Base-by-base conservation (phyloP, 257 asterid species). In the Echium plantagineum region DNA sequence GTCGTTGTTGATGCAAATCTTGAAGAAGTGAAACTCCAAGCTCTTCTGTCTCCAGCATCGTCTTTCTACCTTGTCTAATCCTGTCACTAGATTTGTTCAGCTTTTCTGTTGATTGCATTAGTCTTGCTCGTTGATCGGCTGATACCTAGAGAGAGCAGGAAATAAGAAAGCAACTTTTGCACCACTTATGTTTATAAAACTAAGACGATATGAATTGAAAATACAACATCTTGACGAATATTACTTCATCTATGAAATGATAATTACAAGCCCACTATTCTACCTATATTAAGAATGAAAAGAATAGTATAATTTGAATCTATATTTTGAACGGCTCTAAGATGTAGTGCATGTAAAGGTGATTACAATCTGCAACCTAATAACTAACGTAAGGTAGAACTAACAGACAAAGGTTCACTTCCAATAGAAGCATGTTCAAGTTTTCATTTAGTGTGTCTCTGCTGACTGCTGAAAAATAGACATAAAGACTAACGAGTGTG, bases 31-130 rank as follows among this genome's bases (percentile, higher is more conserved):
- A 86, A 56, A 89, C 97, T 16, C 94, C 94, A 38, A 89, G 95
- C 71, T 89, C 97, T 78, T 89, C 95, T 0, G 97, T 89, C 77
- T 89, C 95, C 65, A 85, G 81, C 89, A 89, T 86, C 66, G 83
- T 80, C 75, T 71, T 85, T 69, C 95, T 72, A 60, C 96, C 83
- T 15, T 86, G 89, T 60, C 69, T 78, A 67, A 89, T 83, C 78
- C 85, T 74, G 73, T 80, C 82, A 66, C 89, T 76, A 19, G 97
- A 78, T 63, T 54, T 80, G 77, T 86, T 78, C 68, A 85, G 58
- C 72, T 64, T 75, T 61, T 71, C 82, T 18, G 95, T 83, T 60
- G 95, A 79, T 75, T 64, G 61, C 46, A 75, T 24, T 59, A 88
- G 65, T 72, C 95, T 81, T 67, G 78, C 76, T 72, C 78, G 81